Base-by-base conservation (phyloP, 306 rosid species). In the Cyamopsis tetragonoloba region DNA sequence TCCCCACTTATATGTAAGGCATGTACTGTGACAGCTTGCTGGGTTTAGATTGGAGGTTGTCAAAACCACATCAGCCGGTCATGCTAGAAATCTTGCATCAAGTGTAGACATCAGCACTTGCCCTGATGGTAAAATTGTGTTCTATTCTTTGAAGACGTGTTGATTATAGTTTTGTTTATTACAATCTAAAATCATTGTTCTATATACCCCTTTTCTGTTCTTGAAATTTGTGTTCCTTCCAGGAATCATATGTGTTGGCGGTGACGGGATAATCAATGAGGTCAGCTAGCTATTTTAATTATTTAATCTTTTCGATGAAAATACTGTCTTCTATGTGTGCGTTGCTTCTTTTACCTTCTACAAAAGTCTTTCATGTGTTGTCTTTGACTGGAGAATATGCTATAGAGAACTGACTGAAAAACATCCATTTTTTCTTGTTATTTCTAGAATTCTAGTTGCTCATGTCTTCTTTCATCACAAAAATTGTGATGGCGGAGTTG, bases 221-320 rank as follows among this genome's bases (percentile, higher is more conserved):
- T 23, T 69, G 58, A 49, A 49, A 63, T 44, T 62, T 58, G 38
- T 41, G 17, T 65, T 14, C 58, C 48, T 81, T 79, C 63, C 90
- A 93, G 99, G 99, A 81, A 93, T 93, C 46, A 90, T 93, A 69
- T 93, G 99, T 72, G 96, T 93, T 23, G 99, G 99, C 58, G 99
- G 99, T 58, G 99, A 93, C 83, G 99, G 99, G 66, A 88, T 93
- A 72, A 93, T 93, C 72, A 93, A 93, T 75, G 99, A 93, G 99
- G 99, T 93, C 68, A 75, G 89, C 61, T 47, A 58, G 46, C 51
- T 68, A 26, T 60, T 60, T 66, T 58, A 51, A 39, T 47, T 46
- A 61, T 38, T 18, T 8, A 23, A 14, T 27, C 62, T 60, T 58
- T 59, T 69, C 32, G 54, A 3, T 60, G 62, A 58, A 61, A 58